Percentiles rank a stretch among this genome's conserved stretches.
phyloP scores from a whole-genome alignment of 352 stramenopile genomes.

The Pythium sukuiense region DNA sequence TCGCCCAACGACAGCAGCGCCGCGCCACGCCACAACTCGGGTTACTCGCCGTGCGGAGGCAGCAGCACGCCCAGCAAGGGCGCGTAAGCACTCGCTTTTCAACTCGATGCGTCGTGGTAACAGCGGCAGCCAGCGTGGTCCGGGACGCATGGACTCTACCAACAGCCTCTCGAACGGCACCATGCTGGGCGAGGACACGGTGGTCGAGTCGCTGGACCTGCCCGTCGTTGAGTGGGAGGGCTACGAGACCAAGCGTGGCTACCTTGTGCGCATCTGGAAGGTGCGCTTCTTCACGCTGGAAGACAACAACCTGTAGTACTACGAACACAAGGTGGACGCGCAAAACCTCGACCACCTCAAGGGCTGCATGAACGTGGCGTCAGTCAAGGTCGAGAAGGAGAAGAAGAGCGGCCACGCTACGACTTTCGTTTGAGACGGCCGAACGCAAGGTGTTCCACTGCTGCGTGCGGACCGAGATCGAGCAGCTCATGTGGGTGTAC shows the following conservation, averaged over 20 bases:
- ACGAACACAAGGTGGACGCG: conserved; percentile 88
- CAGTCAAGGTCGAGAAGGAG: conserved; percentile 75
- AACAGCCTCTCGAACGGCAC: conserved; percentile 16
- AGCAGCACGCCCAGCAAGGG: conserved; percentile 42
- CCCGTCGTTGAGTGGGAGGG: conserved; percentile 89
- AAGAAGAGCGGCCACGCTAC: conserved; percentile 76
- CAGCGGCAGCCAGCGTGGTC: conserved; percentile 38
- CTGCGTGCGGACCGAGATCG: conserved; percentile 73
- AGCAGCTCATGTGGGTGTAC: conserved; percentile 85
- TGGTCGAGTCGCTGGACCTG: conserved; percentile 79
- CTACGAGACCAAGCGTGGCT: conserved; percentile 88
- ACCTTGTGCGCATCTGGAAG: conserved; percentile 89
- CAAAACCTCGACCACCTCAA: conserved; percentile 86
- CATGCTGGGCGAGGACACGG: conserved; percentile 46
- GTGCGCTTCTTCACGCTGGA: conserved; percentile 87
- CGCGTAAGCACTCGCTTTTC: conserved; percentile 49
- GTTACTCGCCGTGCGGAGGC: conserved; percentile 27
- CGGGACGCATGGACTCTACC: conserved; percentile 27
- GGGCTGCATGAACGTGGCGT: conserved; percentile 76
- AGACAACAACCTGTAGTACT: conserved; percentile 86
- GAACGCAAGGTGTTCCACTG: conserved; percentile 87
- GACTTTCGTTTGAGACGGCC: conserved; percentile 82
- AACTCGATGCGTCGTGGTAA: conserved; percentile 44
- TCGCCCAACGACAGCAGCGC: conserved; percentile 8
- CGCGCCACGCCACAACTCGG: conserved; percentile 27